phyloP scores from a whole-genome alignment of 2,329 filamentous ascomycete genomes.

The Hirsutella minnesotensis region DNA sequence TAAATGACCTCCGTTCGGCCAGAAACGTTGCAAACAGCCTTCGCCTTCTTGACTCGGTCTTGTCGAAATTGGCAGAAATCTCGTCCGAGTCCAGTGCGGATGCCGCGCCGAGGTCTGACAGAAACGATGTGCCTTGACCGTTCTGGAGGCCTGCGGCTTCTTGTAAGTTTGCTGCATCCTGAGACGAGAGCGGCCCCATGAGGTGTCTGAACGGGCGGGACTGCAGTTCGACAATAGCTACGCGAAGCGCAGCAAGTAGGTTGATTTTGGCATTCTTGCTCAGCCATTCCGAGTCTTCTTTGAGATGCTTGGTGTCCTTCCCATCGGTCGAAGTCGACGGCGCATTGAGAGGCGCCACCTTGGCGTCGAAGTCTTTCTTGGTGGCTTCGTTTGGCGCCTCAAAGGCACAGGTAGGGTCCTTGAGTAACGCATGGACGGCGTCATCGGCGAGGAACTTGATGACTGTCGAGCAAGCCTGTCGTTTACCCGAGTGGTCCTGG shows the following conservation, averaged over 20 bases:
- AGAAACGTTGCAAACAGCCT: slow-evolving; percentile 64
- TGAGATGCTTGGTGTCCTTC: slow-evolving; percentile 68
- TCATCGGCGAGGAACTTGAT: slow-evolving; percentile 60
- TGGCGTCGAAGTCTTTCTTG: slow-evolving; percentile 66
- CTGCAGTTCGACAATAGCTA: slow-evolving; percentile 77
- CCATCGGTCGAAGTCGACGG: slow-evolving; percentile 53
- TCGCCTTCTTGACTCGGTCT: slow-evolving; percentile 46
- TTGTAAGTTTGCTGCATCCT: slow-evolving; percentile 65
- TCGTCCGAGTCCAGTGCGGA: slow-evolving; percentile 39
- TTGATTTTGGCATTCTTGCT: slow-evolving; percentile 68
- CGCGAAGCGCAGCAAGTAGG: slow-evolving; percentile 68
- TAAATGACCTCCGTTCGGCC: slow-evolving; percentile 55
- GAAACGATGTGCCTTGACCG: slow-evolving; percentile 43
- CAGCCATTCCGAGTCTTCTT: slow-evolving; percentile 77
- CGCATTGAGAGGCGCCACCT: slow-evolving; percentile 77
- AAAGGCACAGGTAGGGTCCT: slow-evolving; percentile 58
- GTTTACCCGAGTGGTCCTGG: slow-evolving; percentile 43
- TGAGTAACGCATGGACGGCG: slow-evolving; percentile 56
- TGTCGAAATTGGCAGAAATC: slow-evolving; percentile 48
- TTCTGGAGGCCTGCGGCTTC: slow-evolving; percentile 59
- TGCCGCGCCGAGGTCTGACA: slow-evolving; percentile 37
- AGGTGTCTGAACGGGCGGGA: slow-evolving; percentile 63
- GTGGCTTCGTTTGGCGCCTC: slow-evolving; percentile 47
- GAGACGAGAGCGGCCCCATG: slow-evolving; percentile 58
- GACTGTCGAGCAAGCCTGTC: slow-evolving; percentile 41